A percentile compares a stretch with the other conserved stretches of the same genome.
These are phyloP conservation scores for Tulasnella sp. DNA, from an alignment of 768 basidiomycete genomes.

Conservation along the genomic window DNA sequence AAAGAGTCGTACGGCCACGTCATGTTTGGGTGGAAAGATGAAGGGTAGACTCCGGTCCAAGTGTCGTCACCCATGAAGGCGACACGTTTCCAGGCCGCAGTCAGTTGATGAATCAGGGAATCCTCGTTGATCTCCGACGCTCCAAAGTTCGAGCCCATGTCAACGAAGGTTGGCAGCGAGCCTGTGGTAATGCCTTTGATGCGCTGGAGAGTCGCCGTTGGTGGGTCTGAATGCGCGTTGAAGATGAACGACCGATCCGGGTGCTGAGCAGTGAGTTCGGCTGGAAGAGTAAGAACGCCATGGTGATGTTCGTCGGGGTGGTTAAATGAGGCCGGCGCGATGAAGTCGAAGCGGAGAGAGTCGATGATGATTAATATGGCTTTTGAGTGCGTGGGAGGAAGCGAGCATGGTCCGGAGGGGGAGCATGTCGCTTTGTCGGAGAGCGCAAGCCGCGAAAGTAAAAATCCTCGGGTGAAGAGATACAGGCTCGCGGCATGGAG, in stretches of 20 bases:
- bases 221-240: slow-evolving; percentile 90
- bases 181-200: slow-evolving; percentile 96
- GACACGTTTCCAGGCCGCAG: slow-evolving; percentile 60
- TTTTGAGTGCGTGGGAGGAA: slow-evolving; percentile 70
- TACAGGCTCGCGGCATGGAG: slow-evolving; percentile 80
- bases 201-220: slow-evolving; percentile 91
- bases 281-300: slow-evolving; percentile 77
- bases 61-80: slow-evolving; percentile 98
- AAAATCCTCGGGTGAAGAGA: slow-evolving; percentile 90
- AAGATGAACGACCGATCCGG: slow-evolving; percentile 83
- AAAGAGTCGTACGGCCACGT: slow-evolving; percentile 92
- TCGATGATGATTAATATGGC: slow-evolving; percentile 89
- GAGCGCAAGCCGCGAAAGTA: slow-evolving; percentile 77
- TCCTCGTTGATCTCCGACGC: slow-evolving; percentile 86
- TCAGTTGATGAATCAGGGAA: slow-evolving; percentile 77
- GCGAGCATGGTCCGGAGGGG: slow-evolving; percentile 47
- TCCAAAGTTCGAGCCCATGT: slow-evolving; percentile 91
- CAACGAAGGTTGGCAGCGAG: slow-evolving; percentile 92
- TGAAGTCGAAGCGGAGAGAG: slow-evolving; percentile 90
- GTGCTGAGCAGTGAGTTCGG: slow-evolving; percentile 61
- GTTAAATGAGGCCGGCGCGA: slow-evolving; percentile 63
- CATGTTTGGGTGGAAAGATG: slow-evolving; percentile 70
- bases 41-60: slow-evolving; percentile 88
- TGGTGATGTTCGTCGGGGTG: slow-evolving; percentile 75
- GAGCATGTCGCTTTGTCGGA: slow-evolving; percentile 56